Evolutionary conservation across 495 filamentous ascomycete species (phyloP).

Genomic region (Neurospora sp.): DNA sequence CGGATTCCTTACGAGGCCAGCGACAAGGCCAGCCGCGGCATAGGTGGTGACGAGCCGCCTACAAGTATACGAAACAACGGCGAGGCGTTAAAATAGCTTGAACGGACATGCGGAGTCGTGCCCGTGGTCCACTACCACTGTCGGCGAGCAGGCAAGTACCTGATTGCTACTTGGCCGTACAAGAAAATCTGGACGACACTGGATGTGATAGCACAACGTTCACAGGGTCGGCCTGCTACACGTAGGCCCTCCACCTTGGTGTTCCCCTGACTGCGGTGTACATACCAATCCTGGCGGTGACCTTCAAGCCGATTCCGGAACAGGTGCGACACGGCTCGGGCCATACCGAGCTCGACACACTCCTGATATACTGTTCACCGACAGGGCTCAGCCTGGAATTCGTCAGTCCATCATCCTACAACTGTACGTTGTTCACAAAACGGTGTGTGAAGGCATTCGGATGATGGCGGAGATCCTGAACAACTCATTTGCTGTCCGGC

Average conservation of each 20-base stretch:
- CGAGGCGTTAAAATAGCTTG: constrained; percentile 6
- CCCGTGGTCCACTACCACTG: not conserved
- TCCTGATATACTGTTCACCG: not conserved
- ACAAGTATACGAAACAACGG: not conserved
- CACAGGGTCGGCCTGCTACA: not conserved
- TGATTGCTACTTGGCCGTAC: constrained; percentile 7
- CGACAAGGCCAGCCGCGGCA: not conserved
- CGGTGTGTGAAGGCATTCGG: not conserved
- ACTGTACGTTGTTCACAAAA: not conserved
- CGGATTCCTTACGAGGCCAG: not conserved
- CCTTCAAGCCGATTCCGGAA: not conserved
- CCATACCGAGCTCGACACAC: not conserved
- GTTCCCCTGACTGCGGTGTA: constrained; percentile 6
- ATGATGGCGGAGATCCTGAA: not conserved
- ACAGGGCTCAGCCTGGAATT: not conserved
- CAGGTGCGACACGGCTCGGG: not conserved
- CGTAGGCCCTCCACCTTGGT: not conserved
- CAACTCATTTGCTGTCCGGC: not conserved
- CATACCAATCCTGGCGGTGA: constrained; percentile 5
- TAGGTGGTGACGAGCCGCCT: constrained; percentile 5
- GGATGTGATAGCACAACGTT: constrained; percentile 3
- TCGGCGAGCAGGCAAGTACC: constrained; percentile 2
- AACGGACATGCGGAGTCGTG: constrained; percentile 5
- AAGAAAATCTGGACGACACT: constrained; percentile 1
- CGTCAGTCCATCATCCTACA: not conserved